These are phyloP conservation scores for Prinsepia uniflora DNA, from an alignment of 306 rosid species.

Conservation along the genomic window DNA sequence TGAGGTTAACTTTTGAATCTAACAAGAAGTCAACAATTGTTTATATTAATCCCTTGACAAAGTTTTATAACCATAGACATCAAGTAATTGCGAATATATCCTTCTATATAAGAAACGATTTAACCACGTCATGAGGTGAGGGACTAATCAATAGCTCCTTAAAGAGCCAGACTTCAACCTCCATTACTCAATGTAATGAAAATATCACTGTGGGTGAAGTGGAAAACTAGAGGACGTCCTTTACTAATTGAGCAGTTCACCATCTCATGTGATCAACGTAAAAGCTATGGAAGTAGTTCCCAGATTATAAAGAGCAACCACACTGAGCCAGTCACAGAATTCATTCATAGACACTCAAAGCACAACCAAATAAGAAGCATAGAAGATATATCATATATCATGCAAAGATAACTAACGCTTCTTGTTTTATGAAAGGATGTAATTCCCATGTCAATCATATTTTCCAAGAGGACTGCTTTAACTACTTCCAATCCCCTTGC, in stretches of 20 bases:
- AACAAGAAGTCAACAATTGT: neutral
- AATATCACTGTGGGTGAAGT: neutral
- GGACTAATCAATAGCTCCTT: neutral
- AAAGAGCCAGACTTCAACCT: neutral
- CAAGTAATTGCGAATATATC: neutral
- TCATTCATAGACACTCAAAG: neutral
- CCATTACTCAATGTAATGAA: neutral
- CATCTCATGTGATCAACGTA: neutral
- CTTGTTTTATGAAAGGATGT: neutral
- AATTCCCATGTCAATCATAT: neutral
- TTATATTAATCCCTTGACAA: neutral
- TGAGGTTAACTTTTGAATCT: slow-evolving; percentile 6
- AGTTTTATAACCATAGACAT: slow-evolving; percentile 1
- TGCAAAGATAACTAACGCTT: neutral
- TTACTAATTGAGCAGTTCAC: neutral
- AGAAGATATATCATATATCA: neutral
- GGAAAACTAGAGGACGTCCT: neutral
- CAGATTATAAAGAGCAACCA: neutral
- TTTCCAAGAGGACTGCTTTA: neutral
- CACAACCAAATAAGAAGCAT: neutral
- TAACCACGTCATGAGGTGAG: neutral
- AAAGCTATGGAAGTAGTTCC: neutral
- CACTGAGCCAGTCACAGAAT: neutral
- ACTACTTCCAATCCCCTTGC: neutral
- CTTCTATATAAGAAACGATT: neutral